A percentile compares a stretch with the other conserved stretches of the same genome.
phyloP scores from a whole-genome alignment of 352 stramenopile species.

The Phytophthora cryptogea region DNA sequence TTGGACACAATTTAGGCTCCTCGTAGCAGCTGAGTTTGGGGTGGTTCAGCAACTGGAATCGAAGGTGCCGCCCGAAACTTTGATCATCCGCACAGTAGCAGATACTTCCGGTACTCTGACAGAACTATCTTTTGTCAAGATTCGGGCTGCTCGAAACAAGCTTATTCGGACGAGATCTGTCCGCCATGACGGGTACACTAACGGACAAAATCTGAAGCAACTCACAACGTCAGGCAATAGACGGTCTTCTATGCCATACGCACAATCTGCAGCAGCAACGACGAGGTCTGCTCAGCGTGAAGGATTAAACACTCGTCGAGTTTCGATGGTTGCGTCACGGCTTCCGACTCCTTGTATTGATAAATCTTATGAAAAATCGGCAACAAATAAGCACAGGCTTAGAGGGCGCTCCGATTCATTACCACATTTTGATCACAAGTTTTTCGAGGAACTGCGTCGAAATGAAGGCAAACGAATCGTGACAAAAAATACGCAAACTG shows the following conservation, averaged over 20 bases:
- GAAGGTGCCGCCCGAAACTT: constrained; percentile 21
- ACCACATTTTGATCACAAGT: constrained; percentile 43
- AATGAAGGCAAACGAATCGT: constrained; percentile 15
- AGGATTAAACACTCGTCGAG: constrained; percentile 2
- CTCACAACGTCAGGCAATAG: neutral
- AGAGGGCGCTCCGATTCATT: constrained; percentile 51
- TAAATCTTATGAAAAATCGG: neutral
- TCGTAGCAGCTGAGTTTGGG: constrained; percentile 36
- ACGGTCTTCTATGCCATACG: no score
- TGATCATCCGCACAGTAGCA: neutral
- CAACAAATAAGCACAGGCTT: neutral
- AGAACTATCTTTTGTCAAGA: constrained; percentile 18
- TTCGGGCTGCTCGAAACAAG: constrained; percentile 20
- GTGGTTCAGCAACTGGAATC: constrained; percentile 41
- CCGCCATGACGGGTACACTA: constrained; percentile 15
- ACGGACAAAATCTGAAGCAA: neutral
- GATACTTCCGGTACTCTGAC: neutral
- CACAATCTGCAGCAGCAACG: no score
- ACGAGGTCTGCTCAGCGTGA: constrained; percentile 6
- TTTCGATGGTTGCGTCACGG: constrained; percentile 4
- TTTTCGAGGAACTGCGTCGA: constrained; percentile 36
- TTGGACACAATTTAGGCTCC: constrained; percentile 53
- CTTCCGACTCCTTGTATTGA: no score
- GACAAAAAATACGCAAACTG: neutral
- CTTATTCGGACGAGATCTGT: constrained; percentile 17